These are phyloP conservation scores for Gracilaria caudata DNA, from an alignment of 23 red algal species.

Conservation along the genomic window DNA sequence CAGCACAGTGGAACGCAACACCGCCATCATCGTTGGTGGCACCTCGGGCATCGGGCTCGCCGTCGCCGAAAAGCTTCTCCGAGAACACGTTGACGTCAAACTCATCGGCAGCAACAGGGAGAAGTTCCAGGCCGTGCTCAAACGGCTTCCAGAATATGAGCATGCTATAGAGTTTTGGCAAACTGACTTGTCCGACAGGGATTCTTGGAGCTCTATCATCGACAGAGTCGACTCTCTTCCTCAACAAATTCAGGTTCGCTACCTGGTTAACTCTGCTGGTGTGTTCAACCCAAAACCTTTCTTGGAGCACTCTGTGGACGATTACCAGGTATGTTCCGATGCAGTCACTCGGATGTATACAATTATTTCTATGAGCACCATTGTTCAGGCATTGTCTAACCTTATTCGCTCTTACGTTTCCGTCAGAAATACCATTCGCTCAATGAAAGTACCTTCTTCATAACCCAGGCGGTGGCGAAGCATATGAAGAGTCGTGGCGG, in stretches of 20 bases:
- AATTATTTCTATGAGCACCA: neutral
- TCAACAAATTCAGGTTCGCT: neutral
- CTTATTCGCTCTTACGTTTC: neutral
- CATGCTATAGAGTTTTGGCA: neutral
- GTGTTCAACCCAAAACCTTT: constrained; percentile 24
- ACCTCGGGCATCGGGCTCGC: constrained; percentile 14
- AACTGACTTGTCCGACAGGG: neutral
- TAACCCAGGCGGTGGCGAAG: constrained; percentile 18
- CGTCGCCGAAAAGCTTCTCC: neutral
- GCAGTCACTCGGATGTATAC: neutral
- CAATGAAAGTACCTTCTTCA: neutral
- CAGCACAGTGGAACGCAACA: too few species aligned
- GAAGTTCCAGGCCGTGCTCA: neutral
- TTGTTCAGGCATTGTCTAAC: neutral
- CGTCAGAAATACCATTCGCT: neutral
- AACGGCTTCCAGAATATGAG: neutral
- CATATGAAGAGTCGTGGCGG: constrained; percentile 44
- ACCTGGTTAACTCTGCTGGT: constrained; percentile 11
- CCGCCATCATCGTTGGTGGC: constrained; percentile 1
- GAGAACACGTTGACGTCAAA: neutral
- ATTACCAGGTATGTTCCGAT: constrained; percentile 1
- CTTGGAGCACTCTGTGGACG: neutral
- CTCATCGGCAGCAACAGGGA: neutral
- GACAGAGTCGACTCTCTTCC: neutral
- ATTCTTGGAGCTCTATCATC: neutral